phyloP scores from a whole-genome alignment of 2,329 filamentous ascomycete species.

The Colletotrichum lupini region DNA sequence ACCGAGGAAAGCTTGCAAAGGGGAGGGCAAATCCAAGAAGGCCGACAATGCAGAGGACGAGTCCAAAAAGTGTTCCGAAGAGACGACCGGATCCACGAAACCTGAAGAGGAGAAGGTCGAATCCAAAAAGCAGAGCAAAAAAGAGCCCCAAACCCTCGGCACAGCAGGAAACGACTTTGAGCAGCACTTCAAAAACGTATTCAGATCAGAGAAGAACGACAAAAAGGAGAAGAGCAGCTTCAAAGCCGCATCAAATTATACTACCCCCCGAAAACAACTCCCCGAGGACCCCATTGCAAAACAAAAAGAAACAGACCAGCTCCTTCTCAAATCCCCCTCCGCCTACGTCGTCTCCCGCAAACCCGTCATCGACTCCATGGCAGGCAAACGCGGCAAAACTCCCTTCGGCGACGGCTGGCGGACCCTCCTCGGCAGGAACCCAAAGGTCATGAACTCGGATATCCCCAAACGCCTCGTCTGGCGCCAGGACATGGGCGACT shows the following conservation, averaged over 20 bases:
- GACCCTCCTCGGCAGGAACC: slow-evolving; percentile 24
- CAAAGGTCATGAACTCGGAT: not conserved
- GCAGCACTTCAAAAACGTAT: too few relatives aligned
- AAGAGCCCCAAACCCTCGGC: too few relatives aligned
- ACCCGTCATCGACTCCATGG: slow-evolving; percentile 19
- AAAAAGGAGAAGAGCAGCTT: not conserved
- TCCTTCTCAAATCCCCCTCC: not conserved
- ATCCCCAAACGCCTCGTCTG: slow-evolving; percentile 46
- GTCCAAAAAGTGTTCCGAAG: too few relatives aligned
- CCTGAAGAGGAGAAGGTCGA: too few relatives aligned
- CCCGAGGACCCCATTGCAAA: not conserved
- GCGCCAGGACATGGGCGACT: slow-evolving; percentile 66
- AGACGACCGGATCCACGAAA: too few relatives aligned
- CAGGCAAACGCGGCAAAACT: slow-evolving; percentile 37
- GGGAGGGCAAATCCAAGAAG: too few relatives aligned
- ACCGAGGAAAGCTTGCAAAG: too few relatives aligned
- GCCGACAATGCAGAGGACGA: too few relatives aligned
- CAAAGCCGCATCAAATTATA: too few relatives aligned
- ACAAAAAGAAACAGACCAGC: not conserved
- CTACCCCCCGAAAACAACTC: not conserved
- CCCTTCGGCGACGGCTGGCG: slow-evolving; percentile 31
- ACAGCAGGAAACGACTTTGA: too few relatives aligned
- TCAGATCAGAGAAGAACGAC: too few relatives aligned
- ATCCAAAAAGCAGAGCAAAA: too few relatives aligned
- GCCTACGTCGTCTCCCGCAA: slow-evolving; percentile 30